Base-by-base conservation (phyloP, 352 stramenopile genomes). In the Globisporangium ultimum region DNA sequence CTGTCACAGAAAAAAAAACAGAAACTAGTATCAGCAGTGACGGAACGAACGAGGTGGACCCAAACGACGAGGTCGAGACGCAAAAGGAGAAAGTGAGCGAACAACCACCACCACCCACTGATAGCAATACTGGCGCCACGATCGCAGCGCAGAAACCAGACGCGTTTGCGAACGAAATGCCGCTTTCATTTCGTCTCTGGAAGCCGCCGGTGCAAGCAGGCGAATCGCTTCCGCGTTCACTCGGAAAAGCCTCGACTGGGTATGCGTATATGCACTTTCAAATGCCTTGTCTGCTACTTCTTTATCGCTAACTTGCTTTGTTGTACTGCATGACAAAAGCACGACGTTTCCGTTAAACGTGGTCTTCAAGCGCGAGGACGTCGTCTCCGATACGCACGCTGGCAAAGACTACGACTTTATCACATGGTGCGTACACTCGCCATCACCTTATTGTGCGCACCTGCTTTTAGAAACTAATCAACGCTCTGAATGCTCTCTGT, bases 331-430 rank as follows among this genome's bases (percentile, higher is more conserved):
- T 47, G 9, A 15, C 18, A 42, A n/a, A 41, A 86, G 75, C 34
- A 69, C 64, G n/a, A 45, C 38, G n/a, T 95, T 92, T 56, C 86
- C 86, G 2, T 61, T 77, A 46, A 95, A 92, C 53, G 72, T 92
- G 14, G 67, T 90, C 43, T 95, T 95, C 67, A 93, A 91, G 68
- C 75, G 80, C 34, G 81, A 93, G 66, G 78, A 93, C 57, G 54
- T 89, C 34, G 70, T 87, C 6, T 58, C 54, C 11, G 79, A 90
- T 45, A 61, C 51, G 22, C 83, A 91, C 61, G 76, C 73, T 20
- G 76, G 74, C 64, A 85, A 78, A 48, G 60, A 79, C 46, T 93
- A 91, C 54, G 78, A 93, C 61, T 85, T 93, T 28, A 88, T 93
- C 55, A 89, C 76, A 14, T 93, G 84, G 84, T 91, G 76, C 14